Evolutionary conservation across 768 basidiomycete species (phyloP).

Genomic region (Hebeloma cylindrosporum): DNA sequence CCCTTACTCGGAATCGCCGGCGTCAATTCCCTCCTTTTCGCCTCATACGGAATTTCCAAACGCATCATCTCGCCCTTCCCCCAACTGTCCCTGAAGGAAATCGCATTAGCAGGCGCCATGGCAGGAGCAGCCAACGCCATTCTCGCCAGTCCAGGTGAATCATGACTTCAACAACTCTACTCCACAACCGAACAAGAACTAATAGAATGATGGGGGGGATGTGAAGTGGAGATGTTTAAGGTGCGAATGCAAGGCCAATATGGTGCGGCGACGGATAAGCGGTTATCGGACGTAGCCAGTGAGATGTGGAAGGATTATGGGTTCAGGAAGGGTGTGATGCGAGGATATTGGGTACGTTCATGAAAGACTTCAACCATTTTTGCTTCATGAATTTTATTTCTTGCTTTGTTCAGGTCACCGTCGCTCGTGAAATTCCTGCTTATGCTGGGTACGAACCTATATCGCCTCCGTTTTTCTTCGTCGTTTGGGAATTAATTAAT

Average conservation of each 20-base stretch:
- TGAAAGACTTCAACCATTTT: background rate
- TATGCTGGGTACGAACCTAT: slow-evolving; percentile 89
- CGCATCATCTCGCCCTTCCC: slow-evolving; percentile 88
- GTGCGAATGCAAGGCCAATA: slow-evolving; percentile 98
- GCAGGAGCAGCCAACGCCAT: slow-evolving; percentile 91
- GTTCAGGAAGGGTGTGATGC: slow-evolving; percentile 85
- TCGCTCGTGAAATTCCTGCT: slow-evolving; percentile 92
- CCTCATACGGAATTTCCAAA: slow-evolving; percentile 80
- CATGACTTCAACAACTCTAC: too few species aligned
- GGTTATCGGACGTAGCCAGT: slow-evolving; percentile 62
- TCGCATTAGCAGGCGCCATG: slow-evolving; percentile 84
- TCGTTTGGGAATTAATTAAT: background rate
- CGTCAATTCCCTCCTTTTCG: slow-evolving; percentile 94
- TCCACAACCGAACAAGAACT: background rate
- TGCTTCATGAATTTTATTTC: background rate
- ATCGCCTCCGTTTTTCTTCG: background rate
- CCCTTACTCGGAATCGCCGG: slow-evolving; percentile 92
- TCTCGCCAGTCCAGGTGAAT: slow-evolving; percentile 82
- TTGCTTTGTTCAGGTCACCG: slow-evolving; percentile 70
- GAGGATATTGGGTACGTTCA: slow-evolving; percentile 93
- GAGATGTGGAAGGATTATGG: slow-evolving; percentile 92
- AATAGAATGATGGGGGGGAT: background rate
- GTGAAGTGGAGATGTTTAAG: slow-evolving; percentile 94
- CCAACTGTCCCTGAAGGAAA: slow-evolving; percentile 75
- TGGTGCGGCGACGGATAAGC: slow-evolving; percentile 76